Conservation (phyloP, 768 basidiomycete genomes). For the Trametes sanguinea region DNA sequence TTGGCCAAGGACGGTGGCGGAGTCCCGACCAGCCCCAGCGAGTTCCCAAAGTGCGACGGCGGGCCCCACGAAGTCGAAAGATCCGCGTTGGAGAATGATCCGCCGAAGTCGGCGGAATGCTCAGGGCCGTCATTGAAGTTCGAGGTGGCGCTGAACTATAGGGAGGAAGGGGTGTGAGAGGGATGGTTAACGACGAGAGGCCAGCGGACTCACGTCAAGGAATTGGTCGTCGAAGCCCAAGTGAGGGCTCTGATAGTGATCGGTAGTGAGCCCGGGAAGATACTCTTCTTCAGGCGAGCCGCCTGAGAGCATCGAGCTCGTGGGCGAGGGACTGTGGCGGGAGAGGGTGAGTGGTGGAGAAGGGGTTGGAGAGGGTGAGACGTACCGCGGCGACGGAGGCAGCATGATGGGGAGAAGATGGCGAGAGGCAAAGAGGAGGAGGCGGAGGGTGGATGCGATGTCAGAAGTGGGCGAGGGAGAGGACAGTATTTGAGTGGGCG, state of each 20-base stretch:
- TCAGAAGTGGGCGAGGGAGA: neutral
- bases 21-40: neutral
- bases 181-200: neutral
- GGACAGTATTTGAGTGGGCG: neutral
- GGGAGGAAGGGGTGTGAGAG: neutral
- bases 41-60: neutral
- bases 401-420: neutral
- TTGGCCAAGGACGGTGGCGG: neutral
- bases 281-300: neutral
- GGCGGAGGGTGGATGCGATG: neutral
- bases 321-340: neutral
- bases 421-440: neutral
- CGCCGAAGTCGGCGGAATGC: neutral
- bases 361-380: neutral
- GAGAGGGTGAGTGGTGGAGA: neutral
- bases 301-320: neutral
- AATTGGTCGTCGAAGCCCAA: conserved; percentile 6
- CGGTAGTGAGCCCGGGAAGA: conserved; percentile 1
- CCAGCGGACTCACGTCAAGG: neutral
- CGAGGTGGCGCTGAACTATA: neutral
- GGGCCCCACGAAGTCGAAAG: neutral
- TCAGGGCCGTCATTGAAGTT: neutral
- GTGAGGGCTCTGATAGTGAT: neutral
- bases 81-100: neutral
- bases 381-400: neutral